A percentile compares a stretch with the other conserved stretches of the same genome.
phyloP scores from a whole-genome alignment of 306 rosid genomes.

The Inga laurina region DNA sequence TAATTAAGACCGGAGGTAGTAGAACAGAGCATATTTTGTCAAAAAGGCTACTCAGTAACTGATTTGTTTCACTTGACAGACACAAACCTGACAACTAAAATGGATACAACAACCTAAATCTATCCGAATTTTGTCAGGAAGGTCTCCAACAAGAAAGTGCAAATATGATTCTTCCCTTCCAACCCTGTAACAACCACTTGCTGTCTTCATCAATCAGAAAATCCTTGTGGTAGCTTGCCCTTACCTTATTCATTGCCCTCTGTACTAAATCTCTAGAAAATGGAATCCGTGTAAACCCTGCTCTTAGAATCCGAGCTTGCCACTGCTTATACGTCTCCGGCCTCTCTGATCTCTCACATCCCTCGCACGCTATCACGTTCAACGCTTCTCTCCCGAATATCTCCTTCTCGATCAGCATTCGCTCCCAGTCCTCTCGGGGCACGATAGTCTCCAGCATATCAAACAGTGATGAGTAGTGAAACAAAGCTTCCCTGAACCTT shows the following conservation, averaged over 20 bases:
- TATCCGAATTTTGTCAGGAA: constrained; percentile 31
- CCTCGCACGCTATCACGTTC: constrained; percentile 96
- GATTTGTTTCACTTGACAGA: not conserved
- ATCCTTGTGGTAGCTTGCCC: constrained; percentile 68
- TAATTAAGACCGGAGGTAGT: not conserved
- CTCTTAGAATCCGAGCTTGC: constrained; percentile 82
- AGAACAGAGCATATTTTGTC: not conserved
- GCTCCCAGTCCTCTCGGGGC: constrained; percentile 79
- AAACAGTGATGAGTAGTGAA: constrained; percentile 86
- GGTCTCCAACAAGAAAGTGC: constrained; percentile 91
- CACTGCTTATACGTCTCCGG: constrained; percentile 97
- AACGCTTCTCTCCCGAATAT: constrained; percentile 88
- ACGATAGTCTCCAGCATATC: constrained; percentile 95
- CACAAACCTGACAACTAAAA: not conserved
- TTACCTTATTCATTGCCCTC: constrained; percentile 59
- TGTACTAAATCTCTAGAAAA: constrained; percentile 43
- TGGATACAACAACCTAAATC: not conserved
- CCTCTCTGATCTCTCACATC: constrained; percentile 92
- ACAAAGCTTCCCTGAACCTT: constrained; percentile 86
- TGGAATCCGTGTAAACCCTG: constrained; percentile 69
- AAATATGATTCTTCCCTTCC: constrained; percentile 87
- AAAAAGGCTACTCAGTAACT: not conserved
- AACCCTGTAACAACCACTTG: constrained; percentile 89
- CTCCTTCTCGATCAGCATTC: constrained; percentile 89
- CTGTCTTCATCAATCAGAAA: constrained; percentile 86